Percentiles rank a stretch among this genome's conserved stretches.
Evolutionary conservation across 495 filamentous ascomycete genomes (phyloP).

Genomic region (Penicillium cosmopolitanum): DNA sequence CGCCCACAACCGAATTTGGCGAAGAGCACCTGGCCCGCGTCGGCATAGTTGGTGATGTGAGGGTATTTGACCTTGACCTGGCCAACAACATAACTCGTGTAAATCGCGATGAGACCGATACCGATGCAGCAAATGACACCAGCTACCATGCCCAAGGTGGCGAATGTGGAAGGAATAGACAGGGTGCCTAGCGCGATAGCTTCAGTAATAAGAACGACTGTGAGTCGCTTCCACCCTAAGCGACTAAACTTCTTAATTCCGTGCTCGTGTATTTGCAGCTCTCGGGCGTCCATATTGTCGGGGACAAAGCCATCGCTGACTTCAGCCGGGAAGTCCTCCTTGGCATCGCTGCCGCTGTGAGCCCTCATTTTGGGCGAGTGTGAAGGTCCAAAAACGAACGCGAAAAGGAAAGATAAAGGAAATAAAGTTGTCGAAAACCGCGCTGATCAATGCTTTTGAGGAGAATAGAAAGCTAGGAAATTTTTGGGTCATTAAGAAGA

Average conservation of each 20-base stretch:
- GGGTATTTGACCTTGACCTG: slow-evolving; percentile 2
- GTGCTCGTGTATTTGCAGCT: slow-evolving; percentile 3
- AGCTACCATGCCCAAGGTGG: slow-evolving; percentile 1
- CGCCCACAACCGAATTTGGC: background rate
- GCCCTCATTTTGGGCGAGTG: background rate
- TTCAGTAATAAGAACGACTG: background rate
- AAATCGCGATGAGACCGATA: background rate
- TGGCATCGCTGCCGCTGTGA: background rate
- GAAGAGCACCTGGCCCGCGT: background rate
- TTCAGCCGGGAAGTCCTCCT: background rate
- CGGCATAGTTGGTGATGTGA: background rate
- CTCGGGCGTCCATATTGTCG: background rate
- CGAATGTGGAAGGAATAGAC: background rate
- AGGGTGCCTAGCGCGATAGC: background rate
- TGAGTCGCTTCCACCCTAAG: slow-evolving; percentile 1
- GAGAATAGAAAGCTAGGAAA: background rate
- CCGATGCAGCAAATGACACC: background rate
- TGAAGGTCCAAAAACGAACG: background rate
- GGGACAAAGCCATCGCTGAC: background rate
- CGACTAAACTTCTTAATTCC: slow-evolving; percentile 1
- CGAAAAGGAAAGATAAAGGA: background rate
- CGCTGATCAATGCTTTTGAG: background rate
- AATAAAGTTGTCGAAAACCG: background rate
- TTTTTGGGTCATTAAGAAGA: background rate
- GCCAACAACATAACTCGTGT: slow-evolving; percentile 3